Base-by-base conservation (phyloP, 768 basidiomycete genomes). In the Boletus vinaceobasis region DNA sequence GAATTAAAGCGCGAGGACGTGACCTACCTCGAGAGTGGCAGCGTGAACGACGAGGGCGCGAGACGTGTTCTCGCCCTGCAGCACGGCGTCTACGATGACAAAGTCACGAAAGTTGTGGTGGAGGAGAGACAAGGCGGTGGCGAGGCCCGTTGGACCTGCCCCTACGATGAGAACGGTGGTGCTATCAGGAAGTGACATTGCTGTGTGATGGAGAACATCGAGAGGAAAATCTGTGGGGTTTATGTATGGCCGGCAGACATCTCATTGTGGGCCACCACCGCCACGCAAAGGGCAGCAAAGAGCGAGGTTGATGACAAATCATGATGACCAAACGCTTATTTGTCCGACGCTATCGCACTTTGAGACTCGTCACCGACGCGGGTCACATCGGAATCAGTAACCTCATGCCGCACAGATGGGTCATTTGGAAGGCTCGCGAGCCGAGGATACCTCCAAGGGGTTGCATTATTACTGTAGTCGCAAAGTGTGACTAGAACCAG, bases 41-140 rank as follows among this genome's bases (percentile, higher is more conserved):
- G 81, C 77, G 57, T 83, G 81, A 29, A 82, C 61, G 1, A 74
- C 69, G 7, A 78, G 58, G 0, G 82, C 80, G 9, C 81, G 77
- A 13, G 81, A 79, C 5, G 74, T 68, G 44, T 73, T 71, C 45
- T 71, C 65, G 43, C 73, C 73, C n/a, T 69, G 44, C 6, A 45
- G 43, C 1, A 65, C 52, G 19, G 70, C 71, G 46, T 83, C 80
- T 8, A 82, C 77, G 11, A 81, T 66, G 17, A 74, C 57, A 64
- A 83, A 58, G 39, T 80, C 74, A 27, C 58, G 64, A 42, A 73
- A 73, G 2, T 76, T 75, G 14, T 78, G 70, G 9, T 75, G 66
- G 15, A 71, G 59, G 2, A 83, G 75, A 19, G 80, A 75, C n/a
- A 81, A 58, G 19, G 81, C 80, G 42, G 72, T 59, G 3, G 78